Percentiles rank a stretch among this genome's conserved stretches.
phyloP scores from a whole-genome alignment of 1,139 yeast genomes.

The Sugiyamaella pinicola region DNA sequence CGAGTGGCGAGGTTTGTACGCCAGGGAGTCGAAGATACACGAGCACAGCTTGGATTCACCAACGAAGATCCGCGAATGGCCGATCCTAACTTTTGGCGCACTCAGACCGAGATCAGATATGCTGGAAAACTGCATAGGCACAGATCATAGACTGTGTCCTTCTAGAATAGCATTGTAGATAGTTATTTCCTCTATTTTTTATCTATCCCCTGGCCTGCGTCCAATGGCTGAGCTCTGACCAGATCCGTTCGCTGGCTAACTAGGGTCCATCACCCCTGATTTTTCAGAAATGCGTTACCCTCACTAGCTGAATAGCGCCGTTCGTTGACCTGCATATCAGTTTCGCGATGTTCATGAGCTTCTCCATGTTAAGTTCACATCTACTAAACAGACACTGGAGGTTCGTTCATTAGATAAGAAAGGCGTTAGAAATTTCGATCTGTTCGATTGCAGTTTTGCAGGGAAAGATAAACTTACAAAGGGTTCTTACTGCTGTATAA shows the following conservation, averaged over 20 bases:
- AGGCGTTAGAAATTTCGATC: neutral
- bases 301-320: conserved; percentile 4
- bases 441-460: no score
- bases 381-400: no score
- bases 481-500: no score
- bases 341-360: conserved; percentile 8
- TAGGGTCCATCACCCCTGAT: no score
- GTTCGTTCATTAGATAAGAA: neutral
- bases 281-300: conserved; percentile 8
- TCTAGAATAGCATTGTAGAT: conserved; percentile 2
- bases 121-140: conserved; percentile 18
- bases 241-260: no score
- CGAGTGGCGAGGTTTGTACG: conserved; percentile 71
- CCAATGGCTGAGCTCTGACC: no score
- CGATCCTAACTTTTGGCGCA: conserved; percentile 69
- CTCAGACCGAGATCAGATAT: conserved; percentile 10
- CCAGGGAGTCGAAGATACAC: conserved; percentile 59
- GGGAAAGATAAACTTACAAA: no score
- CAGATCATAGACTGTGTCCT: conserved; percentile 14
- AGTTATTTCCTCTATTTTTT: conserved; percentile 4
- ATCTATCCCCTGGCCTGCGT: no score
- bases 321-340: conserved; percentile 2
- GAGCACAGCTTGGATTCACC: conserved; percentile 56
- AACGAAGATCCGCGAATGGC: conserved; percentile 54
- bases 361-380: conserved; percentile 3